Evolutionary conservation across 2,329 filamentous ascomycete species (phyloP), one percentile per base, ranked within the genome.

Genomic region (Ophiocordyceps camponoti-saundersi): DNA sequence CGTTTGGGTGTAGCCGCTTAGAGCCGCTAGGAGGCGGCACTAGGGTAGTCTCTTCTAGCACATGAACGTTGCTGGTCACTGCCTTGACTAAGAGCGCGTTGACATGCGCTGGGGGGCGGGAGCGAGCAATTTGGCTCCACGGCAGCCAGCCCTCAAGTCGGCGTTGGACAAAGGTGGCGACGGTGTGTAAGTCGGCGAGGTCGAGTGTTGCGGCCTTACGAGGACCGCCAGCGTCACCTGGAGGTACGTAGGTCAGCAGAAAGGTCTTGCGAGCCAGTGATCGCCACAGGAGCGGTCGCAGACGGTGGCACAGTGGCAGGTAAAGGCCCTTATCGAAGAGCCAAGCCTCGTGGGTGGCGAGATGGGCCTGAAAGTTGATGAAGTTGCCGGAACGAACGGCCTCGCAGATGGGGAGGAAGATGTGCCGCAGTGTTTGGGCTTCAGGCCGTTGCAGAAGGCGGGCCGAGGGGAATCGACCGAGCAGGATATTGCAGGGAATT

Each of bases 281-380:
- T 15, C 90, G 79, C 87, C 87, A 95, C 13, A 94, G 76, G 2
- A 93, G 69, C 1, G 86, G 78, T 48, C 92, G 83, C 48, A 89
- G 81, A 46, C 86, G 77, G 56, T 85, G 85, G 3, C 79, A 73
- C 12, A 95, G 69, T 15, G 82, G 79, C 6, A 94, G 71, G 21
- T 93, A 73, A 23, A 95, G 72, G 2, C 85, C 81, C 58, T 80
- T 83, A 39, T 75, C 72, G 26, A 86, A 76, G 49, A 95, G 81
- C 81, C 85, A 95, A 44, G 73, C 63, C 47, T 80, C 76, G 54
- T 82, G 70, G 16, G 66, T 59, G 11, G 75, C 73, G 8, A 93
- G 70, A 42, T 86, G 75, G 16, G 75, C 65, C 50, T 87, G 80
- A 62, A 93, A 93, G 6, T 71, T 67, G 42, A 80, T 67, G 36